Conservation (phyloP, 371 early-diverging fungal species). For the Mucor mucedo region DNA sequence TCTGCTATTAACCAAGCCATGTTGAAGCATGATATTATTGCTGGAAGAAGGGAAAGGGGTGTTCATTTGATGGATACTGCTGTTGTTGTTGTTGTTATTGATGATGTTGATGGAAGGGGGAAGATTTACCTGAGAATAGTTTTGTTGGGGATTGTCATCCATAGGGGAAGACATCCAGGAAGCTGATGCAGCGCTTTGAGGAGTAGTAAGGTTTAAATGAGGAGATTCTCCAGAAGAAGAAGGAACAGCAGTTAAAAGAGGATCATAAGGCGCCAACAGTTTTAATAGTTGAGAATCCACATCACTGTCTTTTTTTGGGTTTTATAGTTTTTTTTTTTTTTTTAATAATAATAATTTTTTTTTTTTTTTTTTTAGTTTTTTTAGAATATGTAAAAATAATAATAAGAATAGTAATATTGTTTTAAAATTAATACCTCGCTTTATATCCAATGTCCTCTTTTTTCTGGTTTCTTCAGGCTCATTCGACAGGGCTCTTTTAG, state of each 20-base stretch:
- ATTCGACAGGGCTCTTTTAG: slow-evolving; percentile 17
- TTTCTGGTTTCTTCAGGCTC: slow-evolving; percentile 16
- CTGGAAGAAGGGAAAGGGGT: not conserved
- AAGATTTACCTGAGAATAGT: not conserved
- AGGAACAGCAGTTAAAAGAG: slow-evolving; percentile 2
- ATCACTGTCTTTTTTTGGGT: slow-evolving; percentile 6
- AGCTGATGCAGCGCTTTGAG: not conserved
- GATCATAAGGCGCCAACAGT: slow-evolving; percentile 19
- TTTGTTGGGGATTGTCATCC: not conserved
- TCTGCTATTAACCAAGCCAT: slow-evolving; percentile 4
- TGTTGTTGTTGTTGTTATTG: too few relatives aligned
- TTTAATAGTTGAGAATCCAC: slow-evolving; percentile 17
- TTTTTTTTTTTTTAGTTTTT: not conserved
- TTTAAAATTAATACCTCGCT: slow-evolving; percentile 1
- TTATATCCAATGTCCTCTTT: slow-evolving; percentile 10
- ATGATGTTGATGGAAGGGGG: not conserved
- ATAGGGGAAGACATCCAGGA: not conserved
- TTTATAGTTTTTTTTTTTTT: not conserved
- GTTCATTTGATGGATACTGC: too few relatives aligned
- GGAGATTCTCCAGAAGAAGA: not conserved
- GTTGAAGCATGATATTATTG: not conserved
- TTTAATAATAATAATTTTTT: not conserved
- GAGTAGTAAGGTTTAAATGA: not conserved
- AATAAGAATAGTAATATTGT: too few relatives aligned
- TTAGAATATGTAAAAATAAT: not conserved